Percentiles rank a stretch among this genome's conserved stretches.
These are phyloP conservation scores for Lophiostoma macrostomum DNA, from an alignment of 495 filamentous ascomycete genomes.

Conservation along the genomic window DNA sequence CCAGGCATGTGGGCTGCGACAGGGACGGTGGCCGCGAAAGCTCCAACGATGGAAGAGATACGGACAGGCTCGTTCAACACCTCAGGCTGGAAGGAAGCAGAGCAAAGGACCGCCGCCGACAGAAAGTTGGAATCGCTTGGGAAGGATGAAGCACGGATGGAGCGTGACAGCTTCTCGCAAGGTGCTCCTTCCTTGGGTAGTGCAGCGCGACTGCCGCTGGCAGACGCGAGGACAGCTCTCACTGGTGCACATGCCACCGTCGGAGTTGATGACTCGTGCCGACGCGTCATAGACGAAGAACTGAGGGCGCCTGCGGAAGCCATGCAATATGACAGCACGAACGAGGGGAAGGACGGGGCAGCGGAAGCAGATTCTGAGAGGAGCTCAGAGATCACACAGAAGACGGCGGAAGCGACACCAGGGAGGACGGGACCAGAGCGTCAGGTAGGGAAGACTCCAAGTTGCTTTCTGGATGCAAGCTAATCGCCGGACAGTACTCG, in stretches of 20 bases:
- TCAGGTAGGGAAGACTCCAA: not conserved
- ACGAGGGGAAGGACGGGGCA: conserved; percentile 6
- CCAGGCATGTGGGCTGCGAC: conserved; percentile 55
- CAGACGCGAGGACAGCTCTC: no score
- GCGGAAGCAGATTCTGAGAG: not conserved
- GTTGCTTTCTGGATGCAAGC: not conserved
- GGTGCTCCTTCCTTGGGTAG: no score
- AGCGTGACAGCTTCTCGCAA: no score
- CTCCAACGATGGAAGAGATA: conserved; percentile 46
- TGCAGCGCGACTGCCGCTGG: no score
- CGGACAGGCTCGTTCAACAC: conserved; percentile 42
- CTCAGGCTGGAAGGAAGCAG: conserved; percentile 43
- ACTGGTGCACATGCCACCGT: no score
- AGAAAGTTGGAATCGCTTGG: no score
- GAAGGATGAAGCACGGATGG: no score
- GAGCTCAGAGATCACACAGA: conserved; percentile 7
- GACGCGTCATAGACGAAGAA: conserved; percentile 32
- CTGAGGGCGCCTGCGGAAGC: conserved; percentile 9
- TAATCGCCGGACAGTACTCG: conserved; percentile 35
- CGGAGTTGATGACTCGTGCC: no score
- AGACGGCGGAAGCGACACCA: not conserved
- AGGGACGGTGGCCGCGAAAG: conserved; percentile 41
- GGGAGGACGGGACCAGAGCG: not conserved
- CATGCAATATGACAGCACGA: conserved; percentile 8
- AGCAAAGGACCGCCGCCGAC: conserved; percentile 30